phyloP scores from a whole-genome alignment of 768 basidiomycete genomes.

The Mycena indigotica region DNA sequence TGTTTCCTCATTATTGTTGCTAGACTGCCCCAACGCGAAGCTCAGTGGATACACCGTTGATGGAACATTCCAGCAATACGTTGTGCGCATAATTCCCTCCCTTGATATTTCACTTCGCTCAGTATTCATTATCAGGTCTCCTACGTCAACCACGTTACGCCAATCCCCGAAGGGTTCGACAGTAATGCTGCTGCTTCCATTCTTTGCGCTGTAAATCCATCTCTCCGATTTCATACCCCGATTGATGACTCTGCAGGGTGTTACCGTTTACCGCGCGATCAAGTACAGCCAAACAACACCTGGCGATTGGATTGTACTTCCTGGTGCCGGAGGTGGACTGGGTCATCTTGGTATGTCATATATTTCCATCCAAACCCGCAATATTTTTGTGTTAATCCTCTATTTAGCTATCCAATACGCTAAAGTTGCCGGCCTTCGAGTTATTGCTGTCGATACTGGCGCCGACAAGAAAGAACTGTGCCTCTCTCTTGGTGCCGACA shows the following conservation, averaged over 20 bases:
- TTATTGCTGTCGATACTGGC: conserved; percentile 80
- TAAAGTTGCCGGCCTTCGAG: conserved; percentile 70
- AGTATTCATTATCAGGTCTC: conserved; percentile 47
- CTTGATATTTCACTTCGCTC: not conserved
- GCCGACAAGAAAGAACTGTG: conserved; percentile 69
- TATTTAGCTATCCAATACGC: conserved; percentile 78
- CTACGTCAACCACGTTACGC: conserved; percentile 72
- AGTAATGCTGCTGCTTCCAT: conserved; percentile 74
- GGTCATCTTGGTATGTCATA: conserved; percentile 66
- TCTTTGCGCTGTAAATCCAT: conserved; percentile 67
- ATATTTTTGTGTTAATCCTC: not conserved
- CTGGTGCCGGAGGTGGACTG: conserved; percentile 81
- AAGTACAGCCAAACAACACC: conserved; percentile 66
- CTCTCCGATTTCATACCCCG: not conserved
- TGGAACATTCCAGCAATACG: conserved; percentile 76
- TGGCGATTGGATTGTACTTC: conserved; percentile 77
- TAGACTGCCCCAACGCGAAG: conserved; percentile 62
- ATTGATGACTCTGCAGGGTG: conserved; percentile 46
- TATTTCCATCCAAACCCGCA: not conserved
- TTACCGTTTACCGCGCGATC: conserved; percentile 86
- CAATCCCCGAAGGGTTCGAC: conserved; percentile 69
- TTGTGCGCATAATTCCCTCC: conserved; percentile 37
- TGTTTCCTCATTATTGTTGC: not conserved
- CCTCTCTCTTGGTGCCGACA: conserved; percentile 66
- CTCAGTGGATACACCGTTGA: conserved; percentile 74